These are phyloP conservation scores for Apophysomyces elegans DNA, from an alignment of 371 early-diverging fungal species.

Conservation along the genomic window DNA sequence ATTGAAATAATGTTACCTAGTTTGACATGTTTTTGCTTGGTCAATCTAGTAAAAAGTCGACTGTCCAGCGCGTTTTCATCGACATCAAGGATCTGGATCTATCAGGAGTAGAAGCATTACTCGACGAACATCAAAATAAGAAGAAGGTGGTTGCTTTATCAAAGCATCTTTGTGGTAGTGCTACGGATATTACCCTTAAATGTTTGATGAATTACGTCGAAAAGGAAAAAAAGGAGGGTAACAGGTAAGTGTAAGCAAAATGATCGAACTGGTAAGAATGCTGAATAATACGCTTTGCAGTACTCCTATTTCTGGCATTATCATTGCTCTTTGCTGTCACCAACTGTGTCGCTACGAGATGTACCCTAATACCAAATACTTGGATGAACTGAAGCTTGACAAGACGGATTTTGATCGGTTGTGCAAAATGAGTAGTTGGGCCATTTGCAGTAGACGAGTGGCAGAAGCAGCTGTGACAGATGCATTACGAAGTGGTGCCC, in stretches of 20 bases:
- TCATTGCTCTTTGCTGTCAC: constrained; percentile 93
- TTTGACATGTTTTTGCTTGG: constrained; percentile 51
- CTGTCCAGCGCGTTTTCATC: constrained; percentile 68
- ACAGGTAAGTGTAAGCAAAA: constrained; percentile 27
- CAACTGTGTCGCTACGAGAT: constrained; percentile 81
- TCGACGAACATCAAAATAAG: constrained; percentile 29
- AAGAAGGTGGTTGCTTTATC: constrained; percentile 74
- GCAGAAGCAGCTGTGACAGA: constrained; percentile 19
- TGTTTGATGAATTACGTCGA: constrained; percentile 69
- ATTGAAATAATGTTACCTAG: constrained; percentile 17
- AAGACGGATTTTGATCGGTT: constrained; percentile 62
- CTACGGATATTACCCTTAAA: constrained; percentile 86
- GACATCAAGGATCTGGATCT: constrained; percentile 87
- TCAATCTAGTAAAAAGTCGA: constrained; percentile 33
- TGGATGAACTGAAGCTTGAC: constrained; percentile 55
- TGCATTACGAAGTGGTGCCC: constrained; percentile 13
- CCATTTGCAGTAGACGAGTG: constrained; percentile 56
- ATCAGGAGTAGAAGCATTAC: constrained; percentile 44
- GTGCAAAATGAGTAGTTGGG: constrained; percentile 77
- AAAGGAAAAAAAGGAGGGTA: constrained; percentile 33
- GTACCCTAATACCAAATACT: constrained; percentile 71
- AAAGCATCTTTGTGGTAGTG: constrained; percentile 93
- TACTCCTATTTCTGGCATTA: constrained; percentile 67
- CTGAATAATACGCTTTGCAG: constrained; percentile 15
- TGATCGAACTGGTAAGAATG: neutral